phyloP scores from a whole-genome alignment of 2,329 filamentous ascomycete species.

The Decorospora gaudefroyi region DNA sequence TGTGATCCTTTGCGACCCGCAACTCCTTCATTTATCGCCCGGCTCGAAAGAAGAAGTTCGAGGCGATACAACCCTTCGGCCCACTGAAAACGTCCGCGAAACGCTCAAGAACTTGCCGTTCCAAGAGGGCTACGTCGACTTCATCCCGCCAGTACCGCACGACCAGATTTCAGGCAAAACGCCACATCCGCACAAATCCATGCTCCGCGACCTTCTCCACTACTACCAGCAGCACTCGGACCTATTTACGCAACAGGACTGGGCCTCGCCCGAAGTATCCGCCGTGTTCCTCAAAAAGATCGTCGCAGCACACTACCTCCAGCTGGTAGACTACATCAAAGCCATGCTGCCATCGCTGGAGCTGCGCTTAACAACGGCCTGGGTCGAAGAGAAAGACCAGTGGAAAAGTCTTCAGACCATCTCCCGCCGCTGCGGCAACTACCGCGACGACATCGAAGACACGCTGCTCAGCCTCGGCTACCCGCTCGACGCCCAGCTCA shows the following conservation, averaged over 20 bases:
- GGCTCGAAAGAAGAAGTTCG: slow-evolving; percentile 20
- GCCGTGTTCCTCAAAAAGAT: slow-evolving; percentile 43
- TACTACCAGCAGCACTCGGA: slow-evolving; percentile 33
- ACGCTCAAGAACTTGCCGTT: slow-evolving; percentile 29
- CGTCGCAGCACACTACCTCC: slow-evolving; percentile 41
- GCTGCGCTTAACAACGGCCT: slow-evolving; percentile 37
- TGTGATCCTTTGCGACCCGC: slow-evolving; percentile 43
- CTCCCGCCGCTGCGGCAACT: slow-evolving; percentile 43
- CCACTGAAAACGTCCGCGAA: slow-evolving; percentile 5
- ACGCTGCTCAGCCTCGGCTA: slow-evolving; percentile 38
- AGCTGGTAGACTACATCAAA: slow-evolving; percentile 45
- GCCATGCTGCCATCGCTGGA: slow-evolving; percentile 43
- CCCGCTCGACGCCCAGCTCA: slow-evolving; percentile 17
- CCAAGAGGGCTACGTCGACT: slow-evolving; percentile 41
- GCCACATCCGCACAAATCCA: slow-evolving; percentile 32
- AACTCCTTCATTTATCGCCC: slow-evolving; percentile 23
- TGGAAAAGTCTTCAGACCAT: slow-evolving; percentile 43
- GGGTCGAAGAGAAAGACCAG: slow-evolving; percentile 43
- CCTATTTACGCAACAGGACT: slow-evolving; percentile 22
- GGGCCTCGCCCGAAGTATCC: slow-evolving; percentile 28
- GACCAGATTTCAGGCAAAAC: slow-evolving; percentile 2
- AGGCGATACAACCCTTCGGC: neutral
- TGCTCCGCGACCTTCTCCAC: slow-evolving; percentile 37
- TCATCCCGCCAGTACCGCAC: slow-evolving; percentile 23
- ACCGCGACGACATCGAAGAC: slow-evolving; percentile 44